Evolutionary conservation across 1,139 yeast species (phyloP).

Genomic region (Candida sp.): DNA sequence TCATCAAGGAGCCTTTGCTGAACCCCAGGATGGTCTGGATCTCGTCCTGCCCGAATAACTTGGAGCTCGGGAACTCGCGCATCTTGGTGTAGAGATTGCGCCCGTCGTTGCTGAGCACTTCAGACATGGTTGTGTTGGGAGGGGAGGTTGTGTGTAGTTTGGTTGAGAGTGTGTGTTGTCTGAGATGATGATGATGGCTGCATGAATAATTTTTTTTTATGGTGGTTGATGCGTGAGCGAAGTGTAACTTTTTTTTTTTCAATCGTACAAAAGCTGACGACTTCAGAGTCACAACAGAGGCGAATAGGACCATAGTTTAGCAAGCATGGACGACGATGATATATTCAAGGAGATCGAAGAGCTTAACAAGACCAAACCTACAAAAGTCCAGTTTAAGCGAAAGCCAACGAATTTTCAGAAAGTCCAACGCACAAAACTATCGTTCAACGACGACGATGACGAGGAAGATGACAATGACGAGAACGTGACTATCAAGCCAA

Average conservation of each 20-base stretch:
- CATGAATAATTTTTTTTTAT: constrained; percentile 6
- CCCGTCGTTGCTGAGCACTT: constrained; percentile 51
- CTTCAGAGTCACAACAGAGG: too few species aligned
- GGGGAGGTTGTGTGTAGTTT: neutral
- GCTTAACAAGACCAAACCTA: constrained; percentile 1
- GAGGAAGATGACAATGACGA: constrained; percentile 7
- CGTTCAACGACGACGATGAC: constrained; percentile 9
- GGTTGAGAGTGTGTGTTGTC: neutral
- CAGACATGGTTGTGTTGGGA: constrained; percentile 14
- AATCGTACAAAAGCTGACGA: too few species aligned
- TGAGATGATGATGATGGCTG: neutral
- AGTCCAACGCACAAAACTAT: constrained; percentile 9
- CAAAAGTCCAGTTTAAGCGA: constrained; percentile 7
- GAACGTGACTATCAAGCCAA: neutral
- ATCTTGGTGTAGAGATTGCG: constrained; percentile 60
- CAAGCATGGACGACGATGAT: constrained; percentile 9
- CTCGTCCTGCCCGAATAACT: constrained; percentile 63
- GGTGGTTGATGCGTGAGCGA: neutral
- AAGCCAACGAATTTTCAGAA: neutral
- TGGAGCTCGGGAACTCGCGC: constrained; percentile 51
- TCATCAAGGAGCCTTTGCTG: constrained; percentile 47
- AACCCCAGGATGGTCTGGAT: constrained; percentile 48
- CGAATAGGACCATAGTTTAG: neutral
- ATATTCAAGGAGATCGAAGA: constrained; percentile 7
- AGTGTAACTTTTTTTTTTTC: constrained; percentile 5